Conservation (phyloP, 1,139 yeast species). For the Blastobotrys illinoisensis region DNA sequence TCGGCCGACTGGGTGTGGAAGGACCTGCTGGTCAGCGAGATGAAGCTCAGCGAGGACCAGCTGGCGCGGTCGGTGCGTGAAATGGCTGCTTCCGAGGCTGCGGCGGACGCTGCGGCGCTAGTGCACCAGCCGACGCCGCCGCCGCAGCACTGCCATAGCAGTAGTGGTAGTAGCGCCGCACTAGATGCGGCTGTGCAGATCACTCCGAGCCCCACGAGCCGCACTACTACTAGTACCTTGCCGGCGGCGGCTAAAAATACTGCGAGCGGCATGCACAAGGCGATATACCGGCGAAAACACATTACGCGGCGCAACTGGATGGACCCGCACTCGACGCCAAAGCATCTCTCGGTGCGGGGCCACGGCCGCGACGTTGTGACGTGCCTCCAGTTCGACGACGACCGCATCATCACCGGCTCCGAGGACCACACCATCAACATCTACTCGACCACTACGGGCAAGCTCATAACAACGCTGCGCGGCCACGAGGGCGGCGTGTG, state of each 20-base stretch:
- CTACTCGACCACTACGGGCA: constrained; percentile 72
- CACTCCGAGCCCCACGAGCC: neutral
- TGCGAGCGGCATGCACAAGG: constrained; percentile 39
- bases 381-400: constrained; percentile 88
- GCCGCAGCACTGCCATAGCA: neutral
- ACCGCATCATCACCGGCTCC: constrained; percentile 86
- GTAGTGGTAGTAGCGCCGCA: neutral
- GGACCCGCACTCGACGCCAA: constrained; percentile 66
- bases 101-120: neutral
- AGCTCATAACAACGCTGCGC: constrained; percentile 42
- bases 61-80: neutral
- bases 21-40: constrained; percentile 30
- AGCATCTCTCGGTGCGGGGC: constrained; percentile 63
- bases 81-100: neutral
- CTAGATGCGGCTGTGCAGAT: neutral
- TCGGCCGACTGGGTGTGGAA: constrained; percentile 45
- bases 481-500: constrained; percentile 99
- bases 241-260: too few relatives aligned
- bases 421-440: constrained; percentile 81
- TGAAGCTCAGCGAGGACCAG: neutral
- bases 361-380: constrained; percentile 84
- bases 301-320: constrained; percentile 77
- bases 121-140: neutral
- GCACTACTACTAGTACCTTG: neutral
- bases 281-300: constrained; percentile 60